phyloP scores from a whole-genome alignment of 495 filamentous ascomycete genomes.

The Hypoxylon perforatum region DNA sequence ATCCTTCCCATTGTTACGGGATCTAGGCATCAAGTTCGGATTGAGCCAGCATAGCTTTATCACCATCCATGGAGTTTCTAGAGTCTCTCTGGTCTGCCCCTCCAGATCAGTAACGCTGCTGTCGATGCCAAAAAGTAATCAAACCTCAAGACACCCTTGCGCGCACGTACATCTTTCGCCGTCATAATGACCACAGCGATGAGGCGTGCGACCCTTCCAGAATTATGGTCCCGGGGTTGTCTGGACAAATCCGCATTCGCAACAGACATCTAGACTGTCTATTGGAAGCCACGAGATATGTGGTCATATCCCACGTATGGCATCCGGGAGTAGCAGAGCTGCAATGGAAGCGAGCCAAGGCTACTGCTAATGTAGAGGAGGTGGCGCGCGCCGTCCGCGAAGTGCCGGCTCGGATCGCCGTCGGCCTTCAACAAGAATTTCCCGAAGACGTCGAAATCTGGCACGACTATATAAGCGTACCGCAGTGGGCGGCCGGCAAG shows the following conservation, averaged over 20 bases:
- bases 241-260: not conserved
- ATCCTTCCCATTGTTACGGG: too few species aligned
- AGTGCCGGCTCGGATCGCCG: not conserved
- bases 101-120: not conserved
- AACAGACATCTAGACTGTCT: not conserved
- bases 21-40: too few species aligned
- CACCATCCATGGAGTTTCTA: not conserved
- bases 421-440: not conserved
- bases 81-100: conserved; percentile 2
- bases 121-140: not conserved
- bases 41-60: not conserved
- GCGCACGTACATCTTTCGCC: not conserved
- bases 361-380: not conserved
- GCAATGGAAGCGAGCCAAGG: not conserved
- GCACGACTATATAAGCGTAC: not conserved
- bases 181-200: not conserved
- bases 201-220: not conserved
- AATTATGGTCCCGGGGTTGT: not conserved
- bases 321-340: not conserved
- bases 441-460: not conserved
- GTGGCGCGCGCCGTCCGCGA: conserved; percentile 8
- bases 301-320: conserved; percentile 1
- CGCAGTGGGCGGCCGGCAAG: not conserved
- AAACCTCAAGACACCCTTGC: not conserved
- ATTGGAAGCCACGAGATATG: not conserved